phyloP scores from a whole-genome alignment of 2,329 filamentous ascomycete species.

The Arachnomyces sp. region DNA sequence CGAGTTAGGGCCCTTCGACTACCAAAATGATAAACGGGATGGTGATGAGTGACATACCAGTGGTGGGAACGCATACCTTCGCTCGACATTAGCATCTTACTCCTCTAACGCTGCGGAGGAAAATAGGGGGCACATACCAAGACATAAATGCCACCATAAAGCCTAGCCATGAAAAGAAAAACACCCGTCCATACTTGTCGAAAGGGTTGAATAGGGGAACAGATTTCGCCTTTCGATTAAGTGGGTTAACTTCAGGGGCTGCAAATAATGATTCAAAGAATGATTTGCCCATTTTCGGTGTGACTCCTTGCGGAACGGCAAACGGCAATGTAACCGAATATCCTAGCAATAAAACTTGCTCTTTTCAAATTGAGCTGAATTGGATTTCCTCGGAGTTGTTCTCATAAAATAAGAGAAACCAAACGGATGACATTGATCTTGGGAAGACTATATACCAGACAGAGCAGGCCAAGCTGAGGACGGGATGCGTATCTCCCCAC shows the following conservation, averaged over 20 bases:
- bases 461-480: too few relatives aligned
- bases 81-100: too few relatives aligned
- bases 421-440: too few relatives aligned
- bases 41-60: constrained; percentile 46
- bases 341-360: neutral
- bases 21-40: constrained; percentile 7
- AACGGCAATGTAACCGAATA: neutral
- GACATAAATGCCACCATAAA: constrained; percentile 86
- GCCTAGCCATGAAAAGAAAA: constrained; percentile 81
- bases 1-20: constrained; percentile 13
- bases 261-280: constrained; percentile 22
- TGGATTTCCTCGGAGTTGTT: too few relatives aligned
- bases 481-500: too few relatives aligned
- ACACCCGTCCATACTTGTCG: constrained; percentile 74
- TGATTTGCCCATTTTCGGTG: constrained; percentile 13
- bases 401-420: too few relatives aligned
- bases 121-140: constrained; percentile 41
- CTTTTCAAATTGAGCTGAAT: neutral
- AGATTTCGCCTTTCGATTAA: constrained; percentile 73
- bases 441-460: too few relatives aligned
- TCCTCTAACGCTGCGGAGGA: neutral
- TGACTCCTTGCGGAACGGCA: neutral
- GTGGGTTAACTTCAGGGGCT: constrained; percentile 68
- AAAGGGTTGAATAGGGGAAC: constrained; percentile 71
- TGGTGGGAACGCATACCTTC: constrained; percentile 79